phyloP scores from a whole-genome alignment of 73 alveolate species.

The Uronychia binucleata region DNA sequence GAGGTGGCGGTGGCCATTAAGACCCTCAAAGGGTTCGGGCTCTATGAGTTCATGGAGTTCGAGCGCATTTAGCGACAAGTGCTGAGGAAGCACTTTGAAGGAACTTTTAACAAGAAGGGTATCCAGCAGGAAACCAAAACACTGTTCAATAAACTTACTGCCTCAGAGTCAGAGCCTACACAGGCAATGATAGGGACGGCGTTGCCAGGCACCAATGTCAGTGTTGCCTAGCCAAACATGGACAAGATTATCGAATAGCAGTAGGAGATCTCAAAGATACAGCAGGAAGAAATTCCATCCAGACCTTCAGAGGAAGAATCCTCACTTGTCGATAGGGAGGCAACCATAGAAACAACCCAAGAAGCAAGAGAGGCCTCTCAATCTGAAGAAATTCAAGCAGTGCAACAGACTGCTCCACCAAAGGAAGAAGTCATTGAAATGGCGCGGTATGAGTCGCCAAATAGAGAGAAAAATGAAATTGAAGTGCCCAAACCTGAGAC shows the following conservation, averaged over 20 bases:
- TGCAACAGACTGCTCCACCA: slow-evolving; percentile 1
- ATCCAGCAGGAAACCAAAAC: slow-evolving; percentile 12
- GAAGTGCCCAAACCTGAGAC: too few species aligned
- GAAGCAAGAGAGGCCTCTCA: too few species aligned
- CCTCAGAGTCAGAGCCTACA: not conserved
- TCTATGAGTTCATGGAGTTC: slow-evolving; percentile 40
- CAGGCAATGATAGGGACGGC: not conserved
- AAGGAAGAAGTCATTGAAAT: slow-evolving; percentile 22
- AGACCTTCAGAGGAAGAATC: too few species aligned
- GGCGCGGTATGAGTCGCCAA: too few species aligned
- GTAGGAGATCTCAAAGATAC: too few species aligned
- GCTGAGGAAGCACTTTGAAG: slow-evolving; percentile 39
- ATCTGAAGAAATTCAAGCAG: not conserved
- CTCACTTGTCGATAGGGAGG: too few species aligned
- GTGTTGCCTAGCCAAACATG: too few species aligned
- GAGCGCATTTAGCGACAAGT: slow-evolving; percentile 37
- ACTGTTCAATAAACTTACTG: not conserved
- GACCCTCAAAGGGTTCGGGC: slow-evolving; percentile 19
- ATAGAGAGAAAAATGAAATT: too few species aligned
- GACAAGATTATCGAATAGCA: too few species aligned
- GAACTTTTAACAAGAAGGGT: not conserved
- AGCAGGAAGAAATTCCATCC: too few species aligned
- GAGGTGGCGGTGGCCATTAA: slow-evolving; percentile 34
- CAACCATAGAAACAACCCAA: too few species aligned
- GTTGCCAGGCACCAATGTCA: not conserved